These are phyloP conservation scores for Beauveria medogensis DNA, from an alignment of 2,329 filamentous ascomycete genomes.

Conservation along the genomic window DNA sequence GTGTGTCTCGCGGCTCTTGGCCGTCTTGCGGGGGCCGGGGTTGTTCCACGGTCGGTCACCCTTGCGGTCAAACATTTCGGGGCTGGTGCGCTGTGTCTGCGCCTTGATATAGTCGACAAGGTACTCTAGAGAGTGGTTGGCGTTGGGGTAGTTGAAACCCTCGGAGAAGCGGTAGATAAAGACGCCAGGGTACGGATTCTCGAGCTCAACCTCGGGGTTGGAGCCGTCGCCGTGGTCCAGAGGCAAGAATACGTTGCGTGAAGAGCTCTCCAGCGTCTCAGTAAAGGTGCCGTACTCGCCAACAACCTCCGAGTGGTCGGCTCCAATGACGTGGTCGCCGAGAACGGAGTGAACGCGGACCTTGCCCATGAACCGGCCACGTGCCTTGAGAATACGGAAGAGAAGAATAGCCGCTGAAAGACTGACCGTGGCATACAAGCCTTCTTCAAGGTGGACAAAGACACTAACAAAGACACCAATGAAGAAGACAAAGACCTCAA, in stretches of 20 bases:
- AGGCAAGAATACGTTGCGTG: slow-evolving; percentile 37
- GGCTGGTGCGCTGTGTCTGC: slow-evolving; percentile 68
- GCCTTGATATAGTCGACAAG: slow-evolving; percentile 53
- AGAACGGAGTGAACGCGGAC: slow-evolving; percentile 79
- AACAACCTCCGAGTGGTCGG: slow-evolving; percentile 35
- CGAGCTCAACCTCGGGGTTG: slow-evolving; percentile 38
- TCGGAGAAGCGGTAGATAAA: slow-evolving; percentile 49
- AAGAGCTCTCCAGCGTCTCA: slow-evolving; percentile 23
- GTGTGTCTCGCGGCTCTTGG: slow-evolving; percentile 30
- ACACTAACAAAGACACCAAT: slow-evolving; percentile 75
- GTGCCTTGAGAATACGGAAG: slow-evolving; percentile 70
- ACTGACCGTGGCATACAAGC: slow-evolving; percentile 73
- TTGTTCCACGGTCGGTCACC: slow-evolving; percentile 95
- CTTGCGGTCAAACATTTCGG: slow-evolving; percentile 51
- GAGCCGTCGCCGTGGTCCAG: slow-evolving; percentile 42
- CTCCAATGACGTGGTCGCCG: slow-evolving; percentile 59
- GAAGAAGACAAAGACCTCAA: slow-evolving; percentile 80
- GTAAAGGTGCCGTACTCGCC: slow-evolving; percentile 47
- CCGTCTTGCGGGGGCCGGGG: slow-evolving; percentile 55
- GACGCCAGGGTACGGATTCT: slow-evolving; percentile 43
- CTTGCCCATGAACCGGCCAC: slow-evolving; percentile 69
- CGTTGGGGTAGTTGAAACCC: slow-evolving; percentile 50
- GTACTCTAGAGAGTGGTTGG: slow-evolving; percentile 41
- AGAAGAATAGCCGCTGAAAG: slow-evolving; percentile 64
- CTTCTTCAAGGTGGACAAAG: slow-evolving; percentile 74